Conservation (phyloP, 768 basidiomycete genomes). For the Leccinum disarticulatum region DNA sequence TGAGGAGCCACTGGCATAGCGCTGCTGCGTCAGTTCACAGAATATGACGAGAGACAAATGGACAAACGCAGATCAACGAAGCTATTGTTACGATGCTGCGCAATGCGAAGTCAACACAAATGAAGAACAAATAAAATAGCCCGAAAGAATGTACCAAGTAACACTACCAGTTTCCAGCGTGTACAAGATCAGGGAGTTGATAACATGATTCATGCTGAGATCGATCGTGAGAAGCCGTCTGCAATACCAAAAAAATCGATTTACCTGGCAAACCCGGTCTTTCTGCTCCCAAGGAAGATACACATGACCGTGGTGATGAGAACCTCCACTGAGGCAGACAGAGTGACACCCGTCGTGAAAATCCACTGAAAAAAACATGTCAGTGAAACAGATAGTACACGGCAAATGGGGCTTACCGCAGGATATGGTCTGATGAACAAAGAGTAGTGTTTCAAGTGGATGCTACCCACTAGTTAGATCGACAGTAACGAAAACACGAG, state of each 20-base stretch:
- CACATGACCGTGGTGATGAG: constrained; percentile 34
- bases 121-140: neutral
- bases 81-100: constrained; percentile 32
- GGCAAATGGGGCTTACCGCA: constrained; percentile 11
- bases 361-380: constrained; percentile 25
- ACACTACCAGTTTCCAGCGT: constrained; percentile 52
- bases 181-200: constrained; percentile 51
- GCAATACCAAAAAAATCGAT: neutral
- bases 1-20: constrained; percentile 26
- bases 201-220: constrained; percentile 45
- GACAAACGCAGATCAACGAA: constrained; percentile 34
- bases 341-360: constrained; percentile 31
- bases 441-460: constrained; percentile 29
- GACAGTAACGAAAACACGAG: fast-evolving
- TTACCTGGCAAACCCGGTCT: constrained; percentile 32
- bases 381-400: neutral
- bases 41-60: neutral
- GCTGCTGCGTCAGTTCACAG: neutral
- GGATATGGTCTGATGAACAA: constrained; percentile 34
- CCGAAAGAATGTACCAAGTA: constrained; percentile 36
- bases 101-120: neutral
- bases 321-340: constrained; percentile 34
- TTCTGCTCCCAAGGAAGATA: constrained; percentile 33
- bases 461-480: constrained; percentile 9
- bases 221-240: neutral